phyloP scores from a whole-genome alignment of 2,329 filamentous ascomycete species.

The Lasiodiplodia sp. region DNA sequence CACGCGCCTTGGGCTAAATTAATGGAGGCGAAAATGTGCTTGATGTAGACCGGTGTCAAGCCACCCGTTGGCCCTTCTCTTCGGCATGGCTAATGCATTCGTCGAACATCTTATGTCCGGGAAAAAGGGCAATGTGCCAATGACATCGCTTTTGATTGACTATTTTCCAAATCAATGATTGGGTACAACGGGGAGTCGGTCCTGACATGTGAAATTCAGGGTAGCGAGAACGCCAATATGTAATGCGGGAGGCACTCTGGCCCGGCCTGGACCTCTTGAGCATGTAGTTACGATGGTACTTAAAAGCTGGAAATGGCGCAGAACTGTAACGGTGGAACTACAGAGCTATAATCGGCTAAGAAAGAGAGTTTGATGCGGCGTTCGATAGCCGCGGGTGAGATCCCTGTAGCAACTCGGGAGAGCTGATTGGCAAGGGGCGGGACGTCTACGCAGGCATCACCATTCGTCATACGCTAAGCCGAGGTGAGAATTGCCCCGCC shows the following conservation, averaged over 20 bases:
- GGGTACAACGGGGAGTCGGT: not conserved
- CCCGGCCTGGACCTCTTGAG: not conserved
- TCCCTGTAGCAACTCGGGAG: not conserved
- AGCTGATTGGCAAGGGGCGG: constrained; percentile 2
- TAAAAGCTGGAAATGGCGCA: not conserved
- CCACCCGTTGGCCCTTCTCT: constrained; percentile 15
- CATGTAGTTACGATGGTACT: not conserved
- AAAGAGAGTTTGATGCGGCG: not conserved
- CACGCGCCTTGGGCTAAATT: not conserved
- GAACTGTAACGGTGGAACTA: not conserved
- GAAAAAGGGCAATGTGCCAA: not conserved
- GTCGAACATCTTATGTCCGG: not conserved
- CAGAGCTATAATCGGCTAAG: not conserved
- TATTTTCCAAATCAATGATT: not conserved
- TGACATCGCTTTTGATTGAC: not conserved
- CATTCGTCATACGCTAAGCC: not conserved
- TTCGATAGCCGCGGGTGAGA: not conserved
- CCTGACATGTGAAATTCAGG: not conserved
- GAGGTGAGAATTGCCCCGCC: not conserved
- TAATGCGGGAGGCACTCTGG: no score
- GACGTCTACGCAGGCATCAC: not conserved
- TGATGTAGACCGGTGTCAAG: not conserved
- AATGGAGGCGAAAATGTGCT: not conserved
- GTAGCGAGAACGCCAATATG: not conserved
- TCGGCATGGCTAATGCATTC: not conserved